Base-by-base conservation (phyloP, 2,329 filamentous ascomycete species). In the Canariomyces notabilis region DNA sequence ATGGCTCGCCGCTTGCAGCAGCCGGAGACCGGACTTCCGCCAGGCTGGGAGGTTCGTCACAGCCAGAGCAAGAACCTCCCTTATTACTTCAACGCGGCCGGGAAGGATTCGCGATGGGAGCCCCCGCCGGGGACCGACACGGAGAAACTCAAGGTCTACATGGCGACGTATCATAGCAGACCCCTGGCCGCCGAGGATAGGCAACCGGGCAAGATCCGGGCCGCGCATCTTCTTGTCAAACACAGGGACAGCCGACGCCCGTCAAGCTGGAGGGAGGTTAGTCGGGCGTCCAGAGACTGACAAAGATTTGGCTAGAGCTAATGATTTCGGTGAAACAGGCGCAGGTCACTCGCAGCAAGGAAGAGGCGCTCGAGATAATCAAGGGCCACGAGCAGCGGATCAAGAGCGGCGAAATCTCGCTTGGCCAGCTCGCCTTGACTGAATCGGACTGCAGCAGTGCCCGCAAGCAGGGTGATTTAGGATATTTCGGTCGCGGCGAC, bases 21-120 rank as follows among this genome's bases (percentile, higher is more conserved):
- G 42, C 23, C 37, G 62, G 85, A 89, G 46, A 83, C 85, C 58
- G 91, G 91, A 65, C 81, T 96, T 54, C 90, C 90, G 52, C 67
- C 81, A 40, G 82, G 83, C 67, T 96, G 91, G 90, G 93, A 97
- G 73, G 89, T 98, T 64, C 89, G 93, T 67, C 89, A 94, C 73
- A 95, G 89, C 68, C 95, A 96, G 75, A 95, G 89, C 69, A 97
- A 96, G 75, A 95, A 95, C 71, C 85, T 97, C 29, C 93, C 93
- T 31, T 98, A 98, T 76, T 98, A 97, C 75, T 97, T 96, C 84
- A 94, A 96, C 70, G 74, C 85, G 37, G 72, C 71, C 57, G 87
- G 89, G 54, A 91, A 90, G 67, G 82, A 89, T 64, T 97, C 93
- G 53, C 82, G 88, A 70, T 98, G 93, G 93, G 93, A 97, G 65